Evolutionary conservation across 495 filamentous ascomycete genomes (phyloP).

Genomic region (Lophiotrema nucula): DNA sequence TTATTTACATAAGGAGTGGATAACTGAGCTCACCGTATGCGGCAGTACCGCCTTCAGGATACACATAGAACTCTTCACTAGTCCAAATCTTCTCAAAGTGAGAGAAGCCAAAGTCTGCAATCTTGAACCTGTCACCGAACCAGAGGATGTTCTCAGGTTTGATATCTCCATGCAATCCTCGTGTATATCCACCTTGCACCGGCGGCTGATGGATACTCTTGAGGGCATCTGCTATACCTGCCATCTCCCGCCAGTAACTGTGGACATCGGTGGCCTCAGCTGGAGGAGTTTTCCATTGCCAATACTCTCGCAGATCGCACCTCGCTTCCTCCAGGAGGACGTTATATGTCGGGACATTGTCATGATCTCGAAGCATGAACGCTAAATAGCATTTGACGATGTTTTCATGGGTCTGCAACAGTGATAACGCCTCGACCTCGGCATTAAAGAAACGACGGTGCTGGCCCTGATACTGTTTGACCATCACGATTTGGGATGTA

Average conservation of each 20-base stretch:
- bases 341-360: slow-evolving; percentile 29
- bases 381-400: slow-evolving; percentile 10
- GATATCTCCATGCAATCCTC: slow-evolving; percentile 45
- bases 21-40: slow-evolving; percentile 38
- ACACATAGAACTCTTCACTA: background rate
- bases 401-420: background rate
- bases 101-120: slow-evolving; percentile 46
- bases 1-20: background rate
- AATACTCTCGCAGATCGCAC: slow-evolving; percentile 42
- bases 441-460: slow-evolving; percentile 1
- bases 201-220: background rate
- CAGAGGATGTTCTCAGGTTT: too few species aligned
- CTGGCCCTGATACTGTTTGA: slow-evolving; percentile 4
- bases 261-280: background rate
- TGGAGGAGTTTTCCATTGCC: slow-evolving; percentile 34
- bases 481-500: too few species aligned
- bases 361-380: background rate
- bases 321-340: slow-evolving; percentile 44
- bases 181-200: background rate
- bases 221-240: background rate
- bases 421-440: slow-evolving; percentile 5
- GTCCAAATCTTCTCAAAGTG: slow-evolving; percentile 38
- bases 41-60: slow-evolving; percentile 35
- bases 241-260: background rate
- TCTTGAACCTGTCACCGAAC: slow-evolving; percentile 42